phyloP scores from a whole-genome alignment of 2,329 filamentous ascomycete species.

The Gaeumannomyces sp. region DNA sequence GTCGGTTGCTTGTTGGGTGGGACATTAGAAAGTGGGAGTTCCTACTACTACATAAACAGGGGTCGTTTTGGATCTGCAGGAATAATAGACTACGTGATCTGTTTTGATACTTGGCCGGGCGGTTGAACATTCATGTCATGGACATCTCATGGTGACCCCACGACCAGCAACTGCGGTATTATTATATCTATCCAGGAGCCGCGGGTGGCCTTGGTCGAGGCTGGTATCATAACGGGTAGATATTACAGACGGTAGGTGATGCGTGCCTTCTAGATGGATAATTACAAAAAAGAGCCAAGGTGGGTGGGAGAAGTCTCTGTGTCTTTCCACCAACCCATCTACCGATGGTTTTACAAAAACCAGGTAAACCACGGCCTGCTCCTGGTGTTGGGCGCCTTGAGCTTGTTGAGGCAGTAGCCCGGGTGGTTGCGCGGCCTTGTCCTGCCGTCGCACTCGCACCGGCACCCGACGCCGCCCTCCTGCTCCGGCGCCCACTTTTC shows the following conservation, averaged over 20 bases:
- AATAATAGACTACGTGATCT: background rate
- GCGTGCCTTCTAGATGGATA: background rate
- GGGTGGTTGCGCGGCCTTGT: slow-evolving; percentile 25
- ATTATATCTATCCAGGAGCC: background rate
- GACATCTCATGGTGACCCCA: too few relatives aligned
- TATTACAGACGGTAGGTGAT: background rate
- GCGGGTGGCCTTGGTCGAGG: background rate
- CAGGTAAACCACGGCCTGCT: slow-evolving; percentile 26
- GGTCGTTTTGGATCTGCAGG: background rate
- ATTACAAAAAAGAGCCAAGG: background rate
- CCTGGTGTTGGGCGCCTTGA: slow-evolving; percentile 29
- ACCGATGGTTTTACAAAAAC: slow-evolving; percentile 19
- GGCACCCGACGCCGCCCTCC: slow-evolving; percentile 32
- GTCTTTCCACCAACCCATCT: too few relatives aligned
- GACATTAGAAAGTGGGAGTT: background rate
- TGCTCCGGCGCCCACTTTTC: slow-evolving; percentile 23
- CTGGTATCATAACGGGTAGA: background rate
- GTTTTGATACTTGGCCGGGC: background rate
- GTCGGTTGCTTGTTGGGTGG: background rate
- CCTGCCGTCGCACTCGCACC: slow-evolving; percentile 33
- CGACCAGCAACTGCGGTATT: background rate
- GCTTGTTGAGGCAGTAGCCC: slow-evolving; percentile 30
- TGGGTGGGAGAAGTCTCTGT: too few relatives aligned
- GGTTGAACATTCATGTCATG: too few relatives aligned
- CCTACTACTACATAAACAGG: background rate